Evolutionary conservation across 371 early-diverging fungal species (phyloP), one percentile per base, ranked within the genome.

Genomic region (Encephalitozoon cuniculi): DNA sequence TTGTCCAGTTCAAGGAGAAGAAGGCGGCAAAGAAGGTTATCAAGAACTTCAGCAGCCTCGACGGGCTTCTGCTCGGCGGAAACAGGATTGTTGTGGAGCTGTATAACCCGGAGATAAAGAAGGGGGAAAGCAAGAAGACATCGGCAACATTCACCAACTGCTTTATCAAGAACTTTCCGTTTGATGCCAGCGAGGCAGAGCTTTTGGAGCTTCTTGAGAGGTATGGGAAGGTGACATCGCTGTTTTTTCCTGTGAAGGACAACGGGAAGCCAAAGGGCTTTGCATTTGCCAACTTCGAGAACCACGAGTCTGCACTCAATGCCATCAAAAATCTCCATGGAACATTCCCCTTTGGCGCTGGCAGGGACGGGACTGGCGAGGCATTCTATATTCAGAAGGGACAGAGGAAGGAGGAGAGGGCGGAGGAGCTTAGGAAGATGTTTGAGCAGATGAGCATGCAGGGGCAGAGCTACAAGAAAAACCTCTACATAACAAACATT

Each of bases 251-350:
- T 25, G 12, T 32, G 15, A 80, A 77, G 34, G 86, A 84, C 37
- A 88, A 90, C 44, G 93, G 93, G 41, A 82, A 79, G 76, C 30
- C 75, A 9, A 92, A 90, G 85, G 97, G 99, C 37, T 95, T 93
- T 85, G 97, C 95, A 71, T 97, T 94, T 80, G 96, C 95, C 64
- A 97, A 99, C 88, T 99, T 93, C 85, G 94, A 95, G 86, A 91
- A 89, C 44, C 86, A 88, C 77, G 96, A 95, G 84, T 88, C 91
- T 75, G 99, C 99, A 74, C 90, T 92, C 51, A 88, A 86, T 52
- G 99, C 97, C 74, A 97, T 99, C 87, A 89, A 91, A 85, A 89
- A 90, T 81, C 94, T 96, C 83, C 93, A 97, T 86, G 96, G 94
- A 75, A 96, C 95, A 86, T 54, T 89, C 92, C 85, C 92, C 91